Percentiles rank a stretch among this genome's conserved stretches.
phyloP scores from a whole-genome alignment of 257 asterid genomes.

The Salvia rosmarinus region DNA sequence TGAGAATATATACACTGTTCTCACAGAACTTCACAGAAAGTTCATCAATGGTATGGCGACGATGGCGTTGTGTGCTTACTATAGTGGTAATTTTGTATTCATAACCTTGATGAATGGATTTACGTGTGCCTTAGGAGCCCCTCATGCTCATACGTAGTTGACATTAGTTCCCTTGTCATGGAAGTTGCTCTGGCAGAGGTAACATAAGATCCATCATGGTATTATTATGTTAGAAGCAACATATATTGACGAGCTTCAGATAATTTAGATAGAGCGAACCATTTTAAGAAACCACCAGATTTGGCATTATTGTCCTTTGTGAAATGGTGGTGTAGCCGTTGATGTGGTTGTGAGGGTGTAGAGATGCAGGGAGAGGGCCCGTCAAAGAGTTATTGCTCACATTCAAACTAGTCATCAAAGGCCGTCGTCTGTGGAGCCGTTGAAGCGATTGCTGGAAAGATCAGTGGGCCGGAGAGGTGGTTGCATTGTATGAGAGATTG shows the following conservation, averaged over 20 bases:
- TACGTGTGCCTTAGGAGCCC: conserved; percentile 15
- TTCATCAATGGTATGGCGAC: conserved; percentile 79
- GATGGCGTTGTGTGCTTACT: conserved; percentile 10
- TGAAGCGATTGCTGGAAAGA: conserved; percentile 43
- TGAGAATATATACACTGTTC: conserved; percentile 92
- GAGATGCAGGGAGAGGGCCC: conserved; percentile 39
- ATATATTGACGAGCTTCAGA: not conserved
- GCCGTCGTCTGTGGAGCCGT: conserved; percentile 21
- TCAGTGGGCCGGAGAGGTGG: conserved; percentile 30
- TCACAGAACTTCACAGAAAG: conserved; percentile 84
- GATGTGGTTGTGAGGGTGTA: no score
- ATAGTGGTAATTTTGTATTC: conserved; percentile 8
- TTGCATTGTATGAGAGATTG: conserved; percentile 33
- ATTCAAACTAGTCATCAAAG: conserved; percentile 14
- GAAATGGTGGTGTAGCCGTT: no score
- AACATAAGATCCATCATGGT: not conserved
- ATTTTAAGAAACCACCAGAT: no score
- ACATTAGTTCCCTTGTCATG: not conserved
- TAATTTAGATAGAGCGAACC: not conserved
- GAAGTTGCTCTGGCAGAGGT: no score
- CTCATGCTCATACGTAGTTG: not conserved
- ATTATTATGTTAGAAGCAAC: not conserved
- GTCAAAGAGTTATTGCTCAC: conserved; percentile 43
- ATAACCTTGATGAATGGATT: conserved; percentile 27
- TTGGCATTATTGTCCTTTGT: no score